Evolutionary conservation across 2,329 filamentous ascomycete species (phyloP), one percentile per base, ranked within the genome.

Genomic region (Hortaea sp.): DNA sequence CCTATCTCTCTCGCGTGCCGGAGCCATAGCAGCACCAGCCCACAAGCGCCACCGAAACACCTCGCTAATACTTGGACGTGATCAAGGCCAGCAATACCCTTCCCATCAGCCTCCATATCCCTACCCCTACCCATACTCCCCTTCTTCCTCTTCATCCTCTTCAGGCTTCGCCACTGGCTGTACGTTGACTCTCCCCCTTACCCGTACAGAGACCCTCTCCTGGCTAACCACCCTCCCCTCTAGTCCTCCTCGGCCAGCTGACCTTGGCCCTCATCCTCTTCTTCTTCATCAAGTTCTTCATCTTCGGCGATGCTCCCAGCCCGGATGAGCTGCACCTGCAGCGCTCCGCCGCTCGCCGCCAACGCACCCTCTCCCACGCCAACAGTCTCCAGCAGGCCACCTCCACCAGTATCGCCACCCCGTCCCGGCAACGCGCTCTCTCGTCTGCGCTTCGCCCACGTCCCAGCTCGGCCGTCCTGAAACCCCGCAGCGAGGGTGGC

Each of bases 271-370:
- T 97, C 27, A 76, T 98, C 35, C 80, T 98, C 51, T 89, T 88
- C 53, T 87, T 85, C 56, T 97, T 98, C 69, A 97, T 98, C 68
- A 95, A 95, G 65, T 98, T 95, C 78, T 98, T 98, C 77, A 97
- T 98, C 62, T 97, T 98, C 63, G 92, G 92, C 57, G 92, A 97
- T 63, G 81, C 88, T 5, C 88, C 88, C 1, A 88, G 85, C 1
- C 76, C 88, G 50, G 88, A 94, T 53, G 81, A 84, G 45, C 86
- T 84, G 13, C 86, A 88, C 9, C 76, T 86, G 6, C 72, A 84
- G 39, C 80, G 85, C 54, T 86, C 85, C 48, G 82, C 83, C 7
- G 82, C 88, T 55, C 79, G 86, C 28, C 79, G 82, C 48, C 80
- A 83, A 44, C 75, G 84, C 53, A 85, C 84, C 1, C 73, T 88